phyloP scores from a whole-genome alignment of 1,284 basidiomycete genomes.

The Porogramme epimiltina region DNA sequence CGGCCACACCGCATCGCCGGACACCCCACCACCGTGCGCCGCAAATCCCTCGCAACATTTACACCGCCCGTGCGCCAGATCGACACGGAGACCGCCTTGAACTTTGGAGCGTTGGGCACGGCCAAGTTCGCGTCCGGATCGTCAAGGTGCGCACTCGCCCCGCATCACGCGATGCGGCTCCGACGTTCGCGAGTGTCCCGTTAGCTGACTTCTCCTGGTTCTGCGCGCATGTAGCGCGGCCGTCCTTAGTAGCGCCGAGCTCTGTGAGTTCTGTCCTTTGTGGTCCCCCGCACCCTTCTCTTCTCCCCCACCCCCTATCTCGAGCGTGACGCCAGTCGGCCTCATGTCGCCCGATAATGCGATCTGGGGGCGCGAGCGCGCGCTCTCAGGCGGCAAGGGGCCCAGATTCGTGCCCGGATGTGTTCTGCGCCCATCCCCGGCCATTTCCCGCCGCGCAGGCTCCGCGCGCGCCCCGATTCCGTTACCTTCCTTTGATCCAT shows the following conservation, averaged over 20 bases:
- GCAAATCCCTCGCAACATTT: background rate
- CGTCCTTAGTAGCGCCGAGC: constrained; percentile 4
- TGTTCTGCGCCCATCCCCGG: no score
- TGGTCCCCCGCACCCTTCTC: background rate
- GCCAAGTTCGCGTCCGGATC: constrained; percentile 7
- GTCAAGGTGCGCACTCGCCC: constrained; percentile 12
- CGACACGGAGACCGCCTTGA: background rate
- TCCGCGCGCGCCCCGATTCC: no score
- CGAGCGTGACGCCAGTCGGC: background rate
- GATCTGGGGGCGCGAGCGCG: no score
- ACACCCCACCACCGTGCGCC: background rate
- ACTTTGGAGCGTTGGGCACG: constrained; percentile 18
- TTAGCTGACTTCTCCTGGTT: background rate
- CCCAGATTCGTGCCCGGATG: no score
- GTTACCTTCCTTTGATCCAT: no score
- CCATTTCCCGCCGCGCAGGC: no score
- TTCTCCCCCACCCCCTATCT: background rate
- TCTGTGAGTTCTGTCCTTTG: constrained; percentile 14
- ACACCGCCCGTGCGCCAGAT: background rate
- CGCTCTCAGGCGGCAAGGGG: no score
- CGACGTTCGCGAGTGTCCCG: no score
- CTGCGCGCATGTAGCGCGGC: constrained; percentile 6
- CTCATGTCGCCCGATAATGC: no score
- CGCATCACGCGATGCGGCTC: background rate
- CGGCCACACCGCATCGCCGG: background rate